Evolutionary conservation across 148 eudicot species (phyloP).

Genomic region (Hydrangea macrophylla): DNA sequence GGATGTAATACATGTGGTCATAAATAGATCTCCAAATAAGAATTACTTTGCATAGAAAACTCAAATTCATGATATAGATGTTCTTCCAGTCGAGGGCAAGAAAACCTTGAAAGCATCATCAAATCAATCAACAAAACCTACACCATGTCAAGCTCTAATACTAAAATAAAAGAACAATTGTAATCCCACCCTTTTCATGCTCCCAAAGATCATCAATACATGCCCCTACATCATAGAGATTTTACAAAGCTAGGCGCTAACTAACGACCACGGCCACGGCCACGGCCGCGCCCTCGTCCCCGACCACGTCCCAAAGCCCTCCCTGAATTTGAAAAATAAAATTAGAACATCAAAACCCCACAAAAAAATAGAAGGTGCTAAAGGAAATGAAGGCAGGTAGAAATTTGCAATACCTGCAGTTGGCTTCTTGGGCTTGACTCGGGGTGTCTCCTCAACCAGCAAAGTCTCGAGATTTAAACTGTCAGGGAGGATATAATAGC

Average conservation of each 20-base stretch:
- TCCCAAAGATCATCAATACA: neutral
- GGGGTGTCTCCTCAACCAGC: slow-evolving; percentile 71
- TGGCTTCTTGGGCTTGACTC: slow-evolving; percentile 71
- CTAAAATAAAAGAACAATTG: neutral
- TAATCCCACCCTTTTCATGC: slow-evolving; percentile 5
- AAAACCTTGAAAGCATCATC: neutral
- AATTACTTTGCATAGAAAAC: neutral
- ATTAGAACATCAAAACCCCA: neutral
- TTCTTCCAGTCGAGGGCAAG: neutral
- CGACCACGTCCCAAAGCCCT: slow-evolving; percentile 60
- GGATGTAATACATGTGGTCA: too few relatives aligned
- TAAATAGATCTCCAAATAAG: too few relatives aligned
- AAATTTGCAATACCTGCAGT: slow-evolving; percentile 41
- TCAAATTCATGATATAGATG: neutral
- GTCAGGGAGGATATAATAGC: slow-evolving; percentile 75
- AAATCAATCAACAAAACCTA: neutral
- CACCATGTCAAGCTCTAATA: neutral
- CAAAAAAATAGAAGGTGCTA: neutral
- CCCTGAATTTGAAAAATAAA: slow-evolving; percentile 31
- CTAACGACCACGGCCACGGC: slow-evolving; percentile 59
- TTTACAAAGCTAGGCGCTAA: slow-evolving; percentile 4
- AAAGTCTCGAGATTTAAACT: slow-evolving; percentile 72
- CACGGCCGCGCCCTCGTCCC: slow-evolving; percentile 67
- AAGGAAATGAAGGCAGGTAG: neutral
- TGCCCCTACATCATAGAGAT: neutral